Base-by-base conservation (phyloP, 805 yeast genomes). In the Candida ascalaphidarum region DNA sequence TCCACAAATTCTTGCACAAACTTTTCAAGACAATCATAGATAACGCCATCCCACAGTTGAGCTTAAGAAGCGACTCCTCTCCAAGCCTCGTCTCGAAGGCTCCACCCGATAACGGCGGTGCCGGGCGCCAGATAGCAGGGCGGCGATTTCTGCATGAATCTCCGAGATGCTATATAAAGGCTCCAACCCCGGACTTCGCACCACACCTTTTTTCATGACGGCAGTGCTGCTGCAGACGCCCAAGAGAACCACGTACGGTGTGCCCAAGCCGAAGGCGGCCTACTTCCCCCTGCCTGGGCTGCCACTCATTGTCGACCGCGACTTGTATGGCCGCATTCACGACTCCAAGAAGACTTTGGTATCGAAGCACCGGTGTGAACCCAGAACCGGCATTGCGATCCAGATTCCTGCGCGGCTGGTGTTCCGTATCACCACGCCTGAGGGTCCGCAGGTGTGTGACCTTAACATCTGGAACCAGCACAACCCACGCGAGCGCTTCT, bases 401-500 rank as follows among this genome's bases (percentile, higher is more conserved):
- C 68, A 68, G 35, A 73, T 75, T n/a, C 76, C 78, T 11, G 74
- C 74, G 13, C 75, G 72, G 14, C 60, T 68, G 17, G 65, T 76
- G 17, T 72, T 77, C 34, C 57, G 82, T 22, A 58, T 77, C 31
- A 68, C 74, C 3, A 71, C 81, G 1, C 77, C 81, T 3, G 75
- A 77, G 40, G 82, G 82, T 4, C 79, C 84, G 2, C 83, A 77
- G 47, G 83, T 77, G 12, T 75, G 81, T 42, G 82, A 77, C 43
- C 65, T 76, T 49, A 76, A 77, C 50, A 67, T 73, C 28, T 77
- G 82, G 82, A 70, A 68, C 40, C 56, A 56, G 27, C 62, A 71
- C 37, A 74, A 75, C 42, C 80, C 77, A 15, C 55, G 79, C 41
- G 82, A 77, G 43, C 54, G 77, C 36, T 61, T 77, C 42, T 77